A percentile compares a stretch with the other conserved stretches of the same genome.
Evolutionary conservation across 108 stramenopile genomes (phyloP).

Genomic region (Tribonema minus): DNA sequence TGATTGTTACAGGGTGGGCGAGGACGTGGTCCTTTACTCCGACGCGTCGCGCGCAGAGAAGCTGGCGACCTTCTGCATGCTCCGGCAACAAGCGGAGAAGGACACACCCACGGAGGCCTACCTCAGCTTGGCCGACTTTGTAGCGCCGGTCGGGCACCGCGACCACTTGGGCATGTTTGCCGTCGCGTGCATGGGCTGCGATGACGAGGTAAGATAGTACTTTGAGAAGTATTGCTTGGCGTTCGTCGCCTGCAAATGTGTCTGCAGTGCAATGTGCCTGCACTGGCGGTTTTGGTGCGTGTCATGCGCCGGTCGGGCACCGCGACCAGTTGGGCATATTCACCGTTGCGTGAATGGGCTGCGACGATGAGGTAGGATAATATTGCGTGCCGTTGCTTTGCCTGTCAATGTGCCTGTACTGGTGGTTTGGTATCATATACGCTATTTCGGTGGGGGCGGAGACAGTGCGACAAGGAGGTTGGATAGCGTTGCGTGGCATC

Average conservation of each 20-base stretch:
- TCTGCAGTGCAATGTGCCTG: no score
- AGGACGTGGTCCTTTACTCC: conserved; percentile 89
- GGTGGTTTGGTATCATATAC: no score
- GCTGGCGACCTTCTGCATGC: conserved; percentile 83
- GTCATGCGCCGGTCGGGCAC: conserved; percentile 89
- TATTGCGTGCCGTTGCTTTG: no score
- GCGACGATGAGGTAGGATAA: conserved; percentile 84
- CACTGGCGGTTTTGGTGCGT: conserved; percentile 90
- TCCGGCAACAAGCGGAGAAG: conserved; percentile 97
- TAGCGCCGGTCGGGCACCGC: conserved; percentile 87
- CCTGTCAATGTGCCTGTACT: no score
- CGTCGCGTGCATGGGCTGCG: conserved; percentile 92
- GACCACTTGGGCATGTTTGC: conserved; percentile 97
- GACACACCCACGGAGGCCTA: conserved; percentile 85
- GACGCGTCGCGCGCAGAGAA: conserved; percentile 71
- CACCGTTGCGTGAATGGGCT: conserved; percentile 93
- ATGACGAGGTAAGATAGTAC: no score
- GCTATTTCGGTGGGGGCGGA: no score
- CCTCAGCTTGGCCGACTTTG: conserved; percentile 91
- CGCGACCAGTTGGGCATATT: conserved; percentile 94
- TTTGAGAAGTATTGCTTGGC: no score
- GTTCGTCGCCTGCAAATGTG: no score
- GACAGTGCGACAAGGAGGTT: no score
- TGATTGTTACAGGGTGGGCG: conserved; percentile 77
- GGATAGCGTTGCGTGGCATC: no score